Percentiles rank a stretch among this genome's conserved stretches.
Evolutionary conservation across 352 stramenopile genomes (phyloP).

Genomic region (Phytopythium kandeliae): DNA sequence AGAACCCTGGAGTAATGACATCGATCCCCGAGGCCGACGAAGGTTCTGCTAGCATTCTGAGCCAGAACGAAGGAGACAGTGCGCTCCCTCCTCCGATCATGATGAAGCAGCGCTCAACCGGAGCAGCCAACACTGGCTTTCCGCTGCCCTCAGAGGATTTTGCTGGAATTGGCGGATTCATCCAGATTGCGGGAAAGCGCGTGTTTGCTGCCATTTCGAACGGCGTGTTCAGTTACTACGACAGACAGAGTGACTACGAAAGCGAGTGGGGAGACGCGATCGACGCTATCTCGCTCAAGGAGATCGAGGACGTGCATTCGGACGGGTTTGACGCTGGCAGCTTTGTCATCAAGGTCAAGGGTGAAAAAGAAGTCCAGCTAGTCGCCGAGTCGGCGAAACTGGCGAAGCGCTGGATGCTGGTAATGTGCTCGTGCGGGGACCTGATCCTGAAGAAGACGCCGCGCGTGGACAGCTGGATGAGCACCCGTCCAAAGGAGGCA

Average conservation of each 20-base stretch:
- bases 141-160: constrained; percentile 32
- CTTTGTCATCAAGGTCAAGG: constrained; percentile 72
- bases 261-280: constrained; percentile 83
- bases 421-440: constrained; percentile 83
- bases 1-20: constrained; percentile 39
- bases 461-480: constrained; percentile 66
- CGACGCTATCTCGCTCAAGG: constrained; percentile 71
- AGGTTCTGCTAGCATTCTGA: constrained; percentile 22
- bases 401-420: constrained; percentile 84
- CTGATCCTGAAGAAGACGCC: constrained; percentile 67
- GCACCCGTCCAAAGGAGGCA: constrained; percentile 75
- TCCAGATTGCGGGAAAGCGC: constrained; percentile 50
- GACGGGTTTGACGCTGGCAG: constrained; percentile 61
- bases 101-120: constrained; percentile 1
- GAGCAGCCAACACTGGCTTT: constrained; percentile 5
- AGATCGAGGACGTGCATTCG: constrained; percentile 76
- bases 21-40: constrained; percentile 39
- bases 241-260: constrained; percentile 73
- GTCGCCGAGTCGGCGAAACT: constrained; percentile 59
- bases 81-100: constrained; percentile 1
- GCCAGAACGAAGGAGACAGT: constrained; percentile 19
- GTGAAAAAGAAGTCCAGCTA: constrained; percentile 68
- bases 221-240: constrained; percentile 85
- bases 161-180: constrained; percentile 54
- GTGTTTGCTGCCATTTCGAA: constrained; percentile 79